Percentiles rank a stretch among this genome's conserved stretches.
Conservation (phyloP, 2,329 filamentous ascomycete species). For the Albophoma yamanashiensis region DNA sequence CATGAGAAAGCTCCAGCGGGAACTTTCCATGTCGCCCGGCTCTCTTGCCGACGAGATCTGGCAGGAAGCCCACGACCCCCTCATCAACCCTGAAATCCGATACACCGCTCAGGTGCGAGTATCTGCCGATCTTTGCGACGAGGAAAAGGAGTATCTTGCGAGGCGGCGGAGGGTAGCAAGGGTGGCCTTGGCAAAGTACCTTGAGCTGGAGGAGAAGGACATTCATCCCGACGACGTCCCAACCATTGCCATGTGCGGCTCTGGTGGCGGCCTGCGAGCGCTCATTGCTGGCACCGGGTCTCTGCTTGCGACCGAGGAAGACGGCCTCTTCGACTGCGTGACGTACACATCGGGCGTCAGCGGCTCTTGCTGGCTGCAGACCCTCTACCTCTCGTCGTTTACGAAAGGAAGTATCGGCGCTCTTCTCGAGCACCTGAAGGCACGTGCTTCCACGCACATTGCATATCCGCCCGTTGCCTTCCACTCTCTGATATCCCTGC, state of each 20-base stretch:
- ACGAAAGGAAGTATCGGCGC: conserved; percentile 54
- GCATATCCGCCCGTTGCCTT: conserved; percentile 84
- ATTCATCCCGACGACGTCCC: conserved; percentile 92
- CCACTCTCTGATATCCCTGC: conserved; percentile 69
- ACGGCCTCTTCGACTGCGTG: conserved; percentile 83
- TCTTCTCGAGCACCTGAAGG: conserved; percentile 77
- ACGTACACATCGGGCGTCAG: conserved; percentile 95
- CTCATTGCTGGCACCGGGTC: conserved; percentile 86
- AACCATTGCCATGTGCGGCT: conserved; percentile 87
- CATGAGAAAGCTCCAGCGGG: conserved; percentile 72
- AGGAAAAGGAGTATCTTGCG: conserved; percentile 66
- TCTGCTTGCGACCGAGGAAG: conserved; percentile 71
- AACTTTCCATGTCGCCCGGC: conserved; percentile 78
- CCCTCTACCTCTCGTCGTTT: conserved; percentile 68
- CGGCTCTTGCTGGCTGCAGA: conserved; percentile 91
- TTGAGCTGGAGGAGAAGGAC: conserved; percentile 65
- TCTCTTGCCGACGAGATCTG: conserved; percentile 90
- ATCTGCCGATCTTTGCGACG: conserved; percentile 67
- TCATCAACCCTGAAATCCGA: conserved; percentile 76
- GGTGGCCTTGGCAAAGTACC: conserved; percentile 69
- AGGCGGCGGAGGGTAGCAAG: conserved; percentile 59
- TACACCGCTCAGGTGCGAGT: conserved; percentile 76
- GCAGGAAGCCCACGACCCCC: conserved; percentile 77
- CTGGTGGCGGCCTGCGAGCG: conserved; percentile 81
- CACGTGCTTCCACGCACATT: conserved; percentile 76